These are phyloP conservation scores for Penicillium sclerotiorum DNA, from an alignment of 2,329 filamentous ascomycete genomes.

Conservation along the genomic window DNA sequence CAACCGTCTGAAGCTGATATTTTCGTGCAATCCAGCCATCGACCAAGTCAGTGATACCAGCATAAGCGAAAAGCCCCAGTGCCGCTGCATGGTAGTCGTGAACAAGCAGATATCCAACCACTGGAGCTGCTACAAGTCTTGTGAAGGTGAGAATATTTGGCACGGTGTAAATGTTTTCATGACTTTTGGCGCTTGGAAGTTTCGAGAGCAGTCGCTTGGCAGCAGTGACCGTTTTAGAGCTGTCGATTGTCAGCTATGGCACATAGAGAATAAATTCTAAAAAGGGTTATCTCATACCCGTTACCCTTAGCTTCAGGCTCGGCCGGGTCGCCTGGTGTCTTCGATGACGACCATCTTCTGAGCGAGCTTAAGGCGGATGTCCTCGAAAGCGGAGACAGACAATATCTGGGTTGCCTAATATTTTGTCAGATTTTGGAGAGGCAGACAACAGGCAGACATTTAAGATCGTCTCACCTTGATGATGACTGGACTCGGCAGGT, in stretches of 20 bases:
- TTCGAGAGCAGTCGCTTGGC: slow-evolving; percentile 37
- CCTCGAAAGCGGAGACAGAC: neutral
- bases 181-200: slow-evolving; percentile 42
- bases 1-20: slow-evolving; percentile 88
- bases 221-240: slow-evolving; percentile 21
- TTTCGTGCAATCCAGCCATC: slow-evolving; percentile 91
- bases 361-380: slow-evolving; percentile 14
- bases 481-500: slow-evolving; percentile 3
- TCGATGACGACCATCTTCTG: slow-evolving; percentile 28
- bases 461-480: slow-evolving; percentile 15
- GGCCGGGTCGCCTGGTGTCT: slow-evolving; percentile 23
- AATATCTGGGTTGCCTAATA: too few relatives aligned
- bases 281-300: neutral
- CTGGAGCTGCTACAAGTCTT: slow-evolving; percentile 77
- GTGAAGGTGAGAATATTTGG: slow-evolving; percentile 91
- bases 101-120: slow-evolving; percentile 85
- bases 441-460: too few relatives aligned
- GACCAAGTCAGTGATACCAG: slow-evolving; percentile 85
- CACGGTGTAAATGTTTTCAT: slow-evolving; percentile 96
- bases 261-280: neutral
- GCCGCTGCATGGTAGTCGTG: slow-evolving; percentile 79
- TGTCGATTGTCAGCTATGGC: neutral
- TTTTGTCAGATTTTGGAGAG: too few relatives aligned
- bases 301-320: slow-evolving; percentile 19
- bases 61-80: slow-evolving; percentile 85